Conservation (phyloP, 371 early-diverging fungal genomes). For the Rhizopus arrhizus region DNA sequence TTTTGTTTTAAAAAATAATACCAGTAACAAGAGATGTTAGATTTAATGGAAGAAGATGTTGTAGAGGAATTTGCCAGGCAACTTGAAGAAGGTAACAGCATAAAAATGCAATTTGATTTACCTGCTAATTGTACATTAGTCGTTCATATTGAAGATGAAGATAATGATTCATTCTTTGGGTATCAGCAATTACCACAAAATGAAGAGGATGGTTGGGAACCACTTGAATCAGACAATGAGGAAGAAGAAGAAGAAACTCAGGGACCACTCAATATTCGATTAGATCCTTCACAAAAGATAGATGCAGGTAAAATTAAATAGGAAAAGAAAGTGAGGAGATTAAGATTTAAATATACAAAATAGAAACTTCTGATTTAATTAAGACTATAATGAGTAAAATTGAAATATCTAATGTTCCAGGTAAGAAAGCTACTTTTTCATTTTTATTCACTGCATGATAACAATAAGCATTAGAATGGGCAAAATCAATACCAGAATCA, state of each 20-base stretch:
- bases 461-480: conserved; percentile 36
- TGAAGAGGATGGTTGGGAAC: conserved; percentile 26
- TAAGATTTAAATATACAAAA: neutral
- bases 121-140: conserved; percentile 7
- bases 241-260: conserved; percentile 15
- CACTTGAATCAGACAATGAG: conserved; percentile 22
- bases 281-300: conserved; percentile 20
- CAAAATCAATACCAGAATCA: conserved; percentile 41
- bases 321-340: neutral
- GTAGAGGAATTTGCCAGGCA: conserved; percentile 46
- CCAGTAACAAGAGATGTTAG: no score
- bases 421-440: conserved; percentile 16
- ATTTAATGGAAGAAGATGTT: conserved; percentile 18
- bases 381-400: conserved; percentile 45
- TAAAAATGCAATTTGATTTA: neutral
- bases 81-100: conserved; percentile 31
- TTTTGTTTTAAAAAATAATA: no score
- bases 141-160: conserved; percentile 25
- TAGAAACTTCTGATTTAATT: conserved; percentile 41
- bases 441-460: no score
- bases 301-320: conserved; percentile 25
- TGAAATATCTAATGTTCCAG: conserved; percentile 38
- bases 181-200: conserved; percentile 42
- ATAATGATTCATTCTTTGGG: conserved; percentile 19
- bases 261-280: conserved; percentile 20